A percentile compares a stretch with the other conserved stretches of the same genome.
Conservation (phyloP, 352 stramenopile genomes). For the Aphanomyces astaci region DNA sequence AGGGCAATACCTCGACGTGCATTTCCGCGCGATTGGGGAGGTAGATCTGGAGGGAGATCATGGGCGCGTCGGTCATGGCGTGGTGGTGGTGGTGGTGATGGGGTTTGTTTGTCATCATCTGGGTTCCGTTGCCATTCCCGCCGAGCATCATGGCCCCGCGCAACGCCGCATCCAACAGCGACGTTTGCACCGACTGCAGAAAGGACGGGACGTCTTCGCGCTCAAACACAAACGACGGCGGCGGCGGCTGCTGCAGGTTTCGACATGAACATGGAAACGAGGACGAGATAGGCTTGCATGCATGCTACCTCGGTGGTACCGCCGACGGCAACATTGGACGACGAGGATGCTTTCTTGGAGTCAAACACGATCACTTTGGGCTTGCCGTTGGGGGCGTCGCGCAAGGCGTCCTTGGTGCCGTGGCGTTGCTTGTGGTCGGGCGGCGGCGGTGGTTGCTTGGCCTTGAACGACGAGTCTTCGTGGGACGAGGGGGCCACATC, state of each 20-base stretch:
- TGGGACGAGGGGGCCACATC: neutral
- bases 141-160: constrained; percentile 51
- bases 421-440: neutral
- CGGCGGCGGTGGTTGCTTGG: neutral
- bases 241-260: no score
- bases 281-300: neutral
- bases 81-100: neutral
- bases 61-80: constrained; percentile 24
- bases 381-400: neutral
- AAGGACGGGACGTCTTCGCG: constrained; percentile 48
- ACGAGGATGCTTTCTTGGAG: neutral
- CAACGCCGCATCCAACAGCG: constrained; percentile 67
- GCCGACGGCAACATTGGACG: neutral
- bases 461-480: neutral
- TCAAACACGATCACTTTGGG: constrained; percentile 16
- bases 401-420: neutral
- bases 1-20: constrained; percentile 63
- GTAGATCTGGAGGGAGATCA: constrained; percentile 81
- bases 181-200: constrained; percentile 59
- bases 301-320: neutral
- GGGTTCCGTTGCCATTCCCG: constrained; percentile 35
- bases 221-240: constrained; percentile 47
- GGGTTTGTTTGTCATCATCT: no score
- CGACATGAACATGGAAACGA: neutral
- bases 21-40: constrained; percentile 75